Evolutionary conservation across 2,329 filamentous ascomycete genomes (phyloP).

Genomic region (Diaporthe longicolla): DNA sequence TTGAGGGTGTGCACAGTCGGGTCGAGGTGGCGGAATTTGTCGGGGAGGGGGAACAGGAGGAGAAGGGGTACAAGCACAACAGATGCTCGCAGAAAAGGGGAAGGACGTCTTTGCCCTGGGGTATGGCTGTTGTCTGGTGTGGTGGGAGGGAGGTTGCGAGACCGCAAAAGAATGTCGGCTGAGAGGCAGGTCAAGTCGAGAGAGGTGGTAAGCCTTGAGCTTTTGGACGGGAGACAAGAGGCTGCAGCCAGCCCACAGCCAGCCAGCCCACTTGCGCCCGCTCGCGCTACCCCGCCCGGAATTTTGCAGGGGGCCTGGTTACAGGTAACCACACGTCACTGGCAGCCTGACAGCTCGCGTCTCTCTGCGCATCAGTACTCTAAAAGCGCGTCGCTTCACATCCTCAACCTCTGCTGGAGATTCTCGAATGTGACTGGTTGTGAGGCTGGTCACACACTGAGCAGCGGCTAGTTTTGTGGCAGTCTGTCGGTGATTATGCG

Average conservation of each 20-base stretch:
- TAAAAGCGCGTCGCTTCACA: slow-evolving; percentile 34
- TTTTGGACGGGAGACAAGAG: slow-evolving; percentile 30
- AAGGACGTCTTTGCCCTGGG: slow-evolving; percentile 23
- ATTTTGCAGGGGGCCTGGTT: slow-evolving; percentile 36
- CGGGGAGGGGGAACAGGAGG: slow-evolving; percentile 24
- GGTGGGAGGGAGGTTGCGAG: slow-evolving; percentile 33
- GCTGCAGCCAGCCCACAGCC: slow-evolving; percentile 27
- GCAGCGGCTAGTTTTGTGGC: background rate
- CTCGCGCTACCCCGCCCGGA: slow-evolving; percentile 38
- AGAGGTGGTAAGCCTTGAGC: slow-evolving; percentile 32
- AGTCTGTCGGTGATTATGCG: background rate
- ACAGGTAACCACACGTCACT: slow-evolving; percentile 39
- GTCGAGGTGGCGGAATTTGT: slow-evolving; percentile 31
- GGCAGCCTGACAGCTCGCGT: slow-evolving; percentile 35
- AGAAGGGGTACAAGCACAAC: slow-evolving; percentile 31
- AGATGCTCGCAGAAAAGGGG: slow-evolving; percentile 22
- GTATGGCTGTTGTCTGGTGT: slow-evolving; percentile 19
- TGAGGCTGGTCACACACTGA: slow-evolving; percentile 1
- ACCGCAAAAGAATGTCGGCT: slow-evolving; percentile 38
- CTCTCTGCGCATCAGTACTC: slow-evolving; percentile 38
- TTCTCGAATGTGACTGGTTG: slow-evolving; percentile 1
- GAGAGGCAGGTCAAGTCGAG: slow-evolving; percentile 36
- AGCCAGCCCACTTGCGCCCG: slow-evolving; percentile 24
- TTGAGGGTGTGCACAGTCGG: slow-evolving; percentile 35
- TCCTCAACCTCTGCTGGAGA: background rate